These are phyloP conservation scores for Lactarius hengduanensis DNA, from an alignment of 768 basidiomycete species.

Conservation along the genomic window DNA sequence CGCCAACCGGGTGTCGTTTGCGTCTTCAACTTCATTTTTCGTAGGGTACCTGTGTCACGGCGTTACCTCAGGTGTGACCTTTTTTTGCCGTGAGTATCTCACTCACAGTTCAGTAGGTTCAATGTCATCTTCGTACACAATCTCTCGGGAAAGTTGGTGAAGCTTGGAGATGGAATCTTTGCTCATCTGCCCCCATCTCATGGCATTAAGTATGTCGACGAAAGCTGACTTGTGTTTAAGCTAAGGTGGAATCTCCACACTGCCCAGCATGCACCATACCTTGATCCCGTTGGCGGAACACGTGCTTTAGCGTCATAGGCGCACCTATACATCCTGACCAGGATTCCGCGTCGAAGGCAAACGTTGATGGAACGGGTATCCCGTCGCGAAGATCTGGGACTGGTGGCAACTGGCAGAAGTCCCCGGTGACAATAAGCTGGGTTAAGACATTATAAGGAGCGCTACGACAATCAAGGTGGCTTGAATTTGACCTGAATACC, in stretches of 20 bases:
- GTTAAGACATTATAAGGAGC: conserved; percentile 11
- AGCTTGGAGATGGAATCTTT: conserved; percentile 49
- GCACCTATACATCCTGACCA: conserved; percentile 66
- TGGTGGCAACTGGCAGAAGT: conserved; percentile 91
- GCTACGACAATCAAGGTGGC: conserved; percentile 1
- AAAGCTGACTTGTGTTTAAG: conserved; percentile 41
- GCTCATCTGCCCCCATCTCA: conserved; percentile 72
- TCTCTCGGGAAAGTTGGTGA: conserved; percentile 50
- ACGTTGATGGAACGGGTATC: conserved; percentile 46
- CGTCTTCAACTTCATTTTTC: conserved; percentile 63
- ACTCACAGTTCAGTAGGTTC: conserved; percentile 78
- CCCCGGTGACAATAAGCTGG: conserved; percentile 80
- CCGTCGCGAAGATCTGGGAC: conserved; percentile 54
- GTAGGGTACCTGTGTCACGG: conserved; percentile 56
- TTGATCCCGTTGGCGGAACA: conserved; percentile 89
- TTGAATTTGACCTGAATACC: conserved; percentile 67
- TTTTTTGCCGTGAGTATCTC: not conserved
- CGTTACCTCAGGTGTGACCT: not conserved
- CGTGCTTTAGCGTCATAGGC: conserved; percentile 60
- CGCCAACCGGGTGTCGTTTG: conserved; percentile 57
- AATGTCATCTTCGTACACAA: conserved; percentile 68
- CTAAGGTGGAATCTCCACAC: not conserved
- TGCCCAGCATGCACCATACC: conserved; percentile 36
- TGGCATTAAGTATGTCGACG: conserved; percentile 82
- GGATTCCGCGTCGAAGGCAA: conserved; percentile 75